Evolutionary conservation across 23 red algal species (phyloP).

Genomic region (Chondrus crispus): DNA sequence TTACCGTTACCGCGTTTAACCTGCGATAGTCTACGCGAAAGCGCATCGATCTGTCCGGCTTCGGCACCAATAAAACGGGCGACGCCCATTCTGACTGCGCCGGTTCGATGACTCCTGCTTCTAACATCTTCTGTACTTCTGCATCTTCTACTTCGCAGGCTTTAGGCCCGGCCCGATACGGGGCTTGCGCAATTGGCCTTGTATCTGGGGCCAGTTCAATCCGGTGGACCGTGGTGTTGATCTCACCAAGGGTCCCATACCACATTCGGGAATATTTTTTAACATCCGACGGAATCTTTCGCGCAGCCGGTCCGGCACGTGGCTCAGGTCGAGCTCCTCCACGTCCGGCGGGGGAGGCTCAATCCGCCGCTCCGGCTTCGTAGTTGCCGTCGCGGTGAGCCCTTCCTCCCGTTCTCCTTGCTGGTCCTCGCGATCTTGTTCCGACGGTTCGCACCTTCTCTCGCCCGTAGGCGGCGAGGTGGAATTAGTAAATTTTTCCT

Average conservation of each 20-base stretch:
- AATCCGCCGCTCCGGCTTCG: no score
- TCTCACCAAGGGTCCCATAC: conserved; percentile 26
- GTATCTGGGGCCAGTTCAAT: neutral
- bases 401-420: no score
- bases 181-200: neutral
- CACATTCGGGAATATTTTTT: no score
- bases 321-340: no score
- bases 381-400: no score
- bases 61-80: neutral
- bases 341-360: no score
- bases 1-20: neutral
- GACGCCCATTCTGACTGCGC: neutral
- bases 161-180: conserved; percentile 28
- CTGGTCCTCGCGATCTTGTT: no score
- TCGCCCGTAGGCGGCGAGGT: no score
- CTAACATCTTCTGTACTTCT: neutral
- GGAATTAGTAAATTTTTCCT: no score
- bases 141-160: neutral
- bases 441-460: no score
- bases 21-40: conserved; percentile 9
- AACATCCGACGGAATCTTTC: no score
- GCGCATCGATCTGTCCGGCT: neutral
- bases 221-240: conserved; percentile 1
- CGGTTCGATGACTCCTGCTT: neutral
- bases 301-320: no score